A percentile compares a stretch with the other conserved stretches of the same genome.
Evolutionary conservation across 306 rosid genomes (phyloP).

Genomic region (Vachellia collinsii): DNA sequence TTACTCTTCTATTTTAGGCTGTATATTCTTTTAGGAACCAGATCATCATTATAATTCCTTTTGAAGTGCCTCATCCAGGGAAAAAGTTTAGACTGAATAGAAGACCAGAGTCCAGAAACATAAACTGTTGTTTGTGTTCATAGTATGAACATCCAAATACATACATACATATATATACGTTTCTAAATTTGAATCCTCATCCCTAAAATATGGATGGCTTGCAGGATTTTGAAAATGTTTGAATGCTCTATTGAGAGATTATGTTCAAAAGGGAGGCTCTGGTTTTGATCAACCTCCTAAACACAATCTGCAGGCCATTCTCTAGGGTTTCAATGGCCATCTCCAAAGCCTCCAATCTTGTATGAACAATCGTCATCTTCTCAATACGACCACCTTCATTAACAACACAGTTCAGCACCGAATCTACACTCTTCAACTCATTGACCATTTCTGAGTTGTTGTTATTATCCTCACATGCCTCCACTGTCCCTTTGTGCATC

Average conservation of each 20-base stretch:
- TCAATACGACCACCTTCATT: conserved; percentile 31
- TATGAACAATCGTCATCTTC: conserved; percentile 40
- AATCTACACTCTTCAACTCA: conserved; percentile 57
- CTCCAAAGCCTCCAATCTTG: conserved; percentile 56
- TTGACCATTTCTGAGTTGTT: conserved; percentile 32
- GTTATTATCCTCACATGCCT: conserved; percentile 42
- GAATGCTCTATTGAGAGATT: conserved; percentile 45
- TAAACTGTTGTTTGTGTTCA: not conserved
- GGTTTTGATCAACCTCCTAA: conserved; percentile 59
- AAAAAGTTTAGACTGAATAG: not conserved
- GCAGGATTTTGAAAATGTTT: conserved; percentile 23
- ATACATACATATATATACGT: not conserved
- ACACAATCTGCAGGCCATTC: conserved; percentile 55
- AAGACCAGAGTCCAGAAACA: not conserved
- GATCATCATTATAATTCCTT: not conserved
- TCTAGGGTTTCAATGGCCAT: conserved; percentile 55
- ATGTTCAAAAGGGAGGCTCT: conserved; percentile 69
- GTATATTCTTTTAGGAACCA: not conserved
- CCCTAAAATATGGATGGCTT: conserved; percentile 54
- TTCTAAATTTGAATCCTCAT: conserved; percentile 26
- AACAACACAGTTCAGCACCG: conserved; percentile 35
- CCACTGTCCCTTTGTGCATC: conserved; percentile 43
- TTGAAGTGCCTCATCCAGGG: not conserved
- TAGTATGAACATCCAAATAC: not conserved
- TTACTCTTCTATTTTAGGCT: not conserved